Evolutionary conservation across 2,329 filamentous ascomycete species (phyloP).

Genomic region (Colletotrichum sp.): DNA sequence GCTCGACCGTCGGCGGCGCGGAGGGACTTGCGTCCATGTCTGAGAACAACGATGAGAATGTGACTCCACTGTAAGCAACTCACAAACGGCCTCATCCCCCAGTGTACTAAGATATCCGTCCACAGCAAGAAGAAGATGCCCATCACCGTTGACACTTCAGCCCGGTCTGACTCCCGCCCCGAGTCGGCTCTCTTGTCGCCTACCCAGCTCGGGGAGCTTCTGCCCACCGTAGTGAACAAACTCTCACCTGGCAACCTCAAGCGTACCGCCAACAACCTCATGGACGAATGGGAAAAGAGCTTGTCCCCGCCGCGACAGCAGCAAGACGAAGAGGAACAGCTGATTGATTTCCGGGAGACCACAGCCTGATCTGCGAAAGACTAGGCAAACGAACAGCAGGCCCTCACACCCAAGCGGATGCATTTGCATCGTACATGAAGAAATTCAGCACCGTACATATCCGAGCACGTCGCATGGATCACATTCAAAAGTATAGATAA

Average conservation of each 20-base stretch:
- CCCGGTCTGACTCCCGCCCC: neutral
- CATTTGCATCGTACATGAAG: neutral
- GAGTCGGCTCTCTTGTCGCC: constrained; percentile 31
- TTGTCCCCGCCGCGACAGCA: constrained; percentile 56
- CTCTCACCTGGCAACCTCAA: constrained; percentile 79
- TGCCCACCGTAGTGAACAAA: constrained; percentile 76
- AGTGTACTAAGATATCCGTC: constrained; percentile 16
- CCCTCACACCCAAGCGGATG: neutral
- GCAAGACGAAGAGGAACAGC: constrained; percentile 6
- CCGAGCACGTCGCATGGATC: neutral
- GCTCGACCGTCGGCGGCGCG: constrained; percentile 54
- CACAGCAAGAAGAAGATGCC: constrained; percentile 38
- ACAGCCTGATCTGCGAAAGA: neutral
- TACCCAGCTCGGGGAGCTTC: constrained; percentile 57
- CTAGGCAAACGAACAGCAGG: neutral
- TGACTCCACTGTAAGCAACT: constrained; percentile 53
- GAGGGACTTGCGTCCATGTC: constrained; percentile 52
- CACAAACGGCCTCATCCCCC: neutral
- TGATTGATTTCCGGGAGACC: constrained; percentile 20
- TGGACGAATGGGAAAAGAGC: constrained; percentile 91
- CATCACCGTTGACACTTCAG: constrained; percentile 30
- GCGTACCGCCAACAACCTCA: constrained; percentile 81
- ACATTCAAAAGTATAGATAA: constrained; percentile 13
- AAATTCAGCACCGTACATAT: neutral
- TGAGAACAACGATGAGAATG: constrained; percentile 52